A percentile compares a stretch with the other conserved stretches of the same genome.
Conservation (phyloP, 2,329 filamentous ascomycete genomes). For the Lachnum nothofagi region DNA sequence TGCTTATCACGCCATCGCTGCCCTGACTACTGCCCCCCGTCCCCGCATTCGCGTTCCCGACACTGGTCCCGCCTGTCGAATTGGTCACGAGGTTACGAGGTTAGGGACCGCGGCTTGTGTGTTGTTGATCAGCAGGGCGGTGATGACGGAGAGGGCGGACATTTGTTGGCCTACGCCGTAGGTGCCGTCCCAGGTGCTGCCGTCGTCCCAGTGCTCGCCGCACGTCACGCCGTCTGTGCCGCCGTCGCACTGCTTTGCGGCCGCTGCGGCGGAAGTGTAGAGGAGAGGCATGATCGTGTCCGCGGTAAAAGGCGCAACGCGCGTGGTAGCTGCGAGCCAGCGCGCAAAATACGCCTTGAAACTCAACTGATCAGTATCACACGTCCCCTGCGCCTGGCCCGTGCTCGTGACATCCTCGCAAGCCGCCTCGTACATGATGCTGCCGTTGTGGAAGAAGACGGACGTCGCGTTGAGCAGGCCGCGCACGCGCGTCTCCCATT, state of each 20-base stretch:
- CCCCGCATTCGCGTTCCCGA: constrained; percentile 32
- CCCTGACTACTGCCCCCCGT: constrained; percentile 15
- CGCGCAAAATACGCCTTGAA: constrained; percentile 60
- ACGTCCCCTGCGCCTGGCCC: too few relatives aligned
- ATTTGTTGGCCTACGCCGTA: constrained; percentile 66
- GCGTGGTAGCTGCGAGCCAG: constrained; percentile 57
- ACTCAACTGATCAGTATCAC: constrained; percentile 47
- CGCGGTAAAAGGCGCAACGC: constrained; percentile 58
- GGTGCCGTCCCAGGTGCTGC: constrained; percentile 50
- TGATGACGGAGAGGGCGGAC: constrained; percentile 60
- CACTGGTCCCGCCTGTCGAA: constrained; percentile 53
- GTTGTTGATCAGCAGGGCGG: constrained; percentile 52
- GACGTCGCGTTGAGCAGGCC: constrained; percentile 49
- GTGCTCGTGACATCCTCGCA: constrained; percentile 51
- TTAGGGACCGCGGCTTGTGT: too few relatives aligned
- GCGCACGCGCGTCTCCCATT: constrained; percentile 55
- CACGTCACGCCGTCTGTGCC: constrained; percentile 54
- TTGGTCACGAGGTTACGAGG: constrained; percentile 44
- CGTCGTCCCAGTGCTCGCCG: constrained; percentile 54
- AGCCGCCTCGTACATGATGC: constrained; percentile 56
- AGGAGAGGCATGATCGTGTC: constrained; percentile 49
- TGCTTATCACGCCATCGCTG: background rate
- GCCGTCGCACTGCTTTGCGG: constrained; percentile 41
- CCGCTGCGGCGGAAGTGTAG: constrained; percentile 50
- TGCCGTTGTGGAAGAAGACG: constrained; percentile 53